phyloP scores from a whole-genome alignment of 2,329 filamentous ascomycete species.

The Stachybotrys echinatus region DNA sequence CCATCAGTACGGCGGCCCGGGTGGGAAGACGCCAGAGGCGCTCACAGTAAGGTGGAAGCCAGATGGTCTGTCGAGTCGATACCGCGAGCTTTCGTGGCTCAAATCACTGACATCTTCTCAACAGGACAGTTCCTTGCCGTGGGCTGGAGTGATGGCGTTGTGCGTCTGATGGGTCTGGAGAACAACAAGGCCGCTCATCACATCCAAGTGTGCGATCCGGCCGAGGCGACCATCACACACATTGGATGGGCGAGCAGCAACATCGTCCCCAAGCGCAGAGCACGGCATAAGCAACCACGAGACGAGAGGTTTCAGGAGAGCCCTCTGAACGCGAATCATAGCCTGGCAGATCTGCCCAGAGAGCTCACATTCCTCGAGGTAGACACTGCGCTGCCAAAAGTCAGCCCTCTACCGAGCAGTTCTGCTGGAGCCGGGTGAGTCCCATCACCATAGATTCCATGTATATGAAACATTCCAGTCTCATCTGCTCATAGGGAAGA shows the following conservation, averaged over 20 bases:
- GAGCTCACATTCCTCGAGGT: constrained; percentile 72
- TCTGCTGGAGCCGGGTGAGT: constrained; percentile 60
- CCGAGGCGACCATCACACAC: constrained; percentile 39
- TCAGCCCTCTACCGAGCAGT: constrained; percentile 61
- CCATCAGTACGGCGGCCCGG: constrained; percentile 36
- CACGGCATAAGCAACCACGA: constrained; percentile 2
- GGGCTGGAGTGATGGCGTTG: constrained; percentile 75
- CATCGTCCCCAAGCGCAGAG: constrained; percentile 15
- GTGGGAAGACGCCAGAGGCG: constrained; percentile 34
- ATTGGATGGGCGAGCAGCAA: constrained; percentile 48
- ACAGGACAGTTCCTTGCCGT: constrained; percentile 72
- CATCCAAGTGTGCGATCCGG: constrained; percentile 47
- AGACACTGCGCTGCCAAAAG: constrained; percentile 68
- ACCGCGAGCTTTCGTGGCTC: background rate
- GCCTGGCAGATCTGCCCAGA: constrained; percentile 55
- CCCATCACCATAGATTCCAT: background rate
- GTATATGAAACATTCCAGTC: background rate
- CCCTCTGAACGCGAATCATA: constrained; percentile 5
- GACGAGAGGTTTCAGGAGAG: constrained; percentile 9
- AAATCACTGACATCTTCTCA: constrained; percentile 62
- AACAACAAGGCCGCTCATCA: constrained; percentile 77
- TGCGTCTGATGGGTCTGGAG: constrained; percentile 73
- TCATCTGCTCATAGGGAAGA: constrained; percentile 33
- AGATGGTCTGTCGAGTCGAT: constrained; percentile 49
- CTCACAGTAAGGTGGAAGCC: constrained; percentile 59